Base-by-base conservation (phyloP, 176 grass and related monocot genomes). In the Aegilops bicornis region DNA sequence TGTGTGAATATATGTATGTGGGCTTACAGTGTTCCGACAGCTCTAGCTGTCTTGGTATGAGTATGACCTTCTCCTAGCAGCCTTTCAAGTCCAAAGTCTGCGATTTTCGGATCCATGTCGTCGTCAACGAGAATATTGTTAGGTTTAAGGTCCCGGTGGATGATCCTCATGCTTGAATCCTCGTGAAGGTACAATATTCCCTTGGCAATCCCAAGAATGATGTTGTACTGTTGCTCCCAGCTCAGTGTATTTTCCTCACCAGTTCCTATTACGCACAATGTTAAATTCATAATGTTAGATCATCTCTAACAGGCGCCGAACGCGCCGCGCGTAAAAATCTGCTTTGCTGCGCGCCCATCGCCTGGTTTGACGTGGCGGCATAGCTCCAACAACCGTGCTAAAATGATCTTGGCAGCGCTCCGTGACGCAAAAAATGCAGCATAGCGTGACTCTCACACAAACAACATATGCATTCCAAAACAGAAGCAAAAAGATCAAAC, bases 181-280 rank as follows among this genome's bases (percentile, higher is more conserved):
- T 89, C 70, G 50, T 92, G 90, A 71, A 92, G 90, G 30, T 92
- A 92, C 47, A 92, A 39, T 56, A 86, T 84, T 11, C 86, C 90
- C 64, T 69, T 85, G 37, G 86, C 83, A 70, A 88, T 86, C 27
- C 90, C 90, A 36, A 82, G 20, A 20, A 92, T 89, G 69, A 92
- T 86, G 31, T 83, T 86, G 47, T 81, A 58, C 35, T 83, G 78
- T 35, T 82, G 47, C 70, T 82, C 76, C 90, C 90, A 92, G 43
- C 77, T 88, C 31, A 91, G 17, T 33, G 29, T 15, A 24, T 30
- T 50, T 62, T 52, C 29, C 2, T 17, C 23, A 0, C 42, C 29
- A 17, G 39, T 27, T 8, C 29, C 72, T 75, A 14, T 75, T 75
- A 13, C 7, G 2, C 45, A 7, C 4, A 75, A 75, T 29, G 14